Percentiles rank a stretch among this genome's conserved stretches.
phyloP scores from a whole-genome alignment of 2,329 filamentous ascomycete genomes.

The Penicillium crustosum region DNA sequence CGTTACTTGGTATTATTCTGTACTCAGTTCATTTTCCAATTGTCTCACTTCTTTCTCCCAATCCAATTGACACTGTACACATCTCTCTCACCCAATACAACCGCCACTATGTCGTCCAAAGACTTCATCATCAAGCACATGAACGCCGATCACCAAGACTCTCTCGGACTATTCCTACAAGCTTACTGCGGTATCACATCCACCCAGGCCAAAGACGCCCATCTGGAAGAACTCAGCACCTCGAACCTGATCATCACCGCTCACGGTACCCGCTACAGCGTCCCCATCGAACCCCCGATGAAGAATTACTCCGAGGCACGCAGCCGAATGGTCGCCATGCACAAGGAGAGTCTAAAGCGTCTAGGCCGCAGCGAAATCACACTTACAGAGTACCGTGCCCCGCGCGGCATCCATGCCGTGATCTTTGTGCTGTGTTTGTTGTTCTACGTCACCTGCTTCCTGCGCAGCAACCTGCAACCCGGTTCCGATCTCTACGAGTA shows the following conservation, averaged over 20 bases:
- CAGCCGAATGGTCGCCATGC: conserved; percentile 71
- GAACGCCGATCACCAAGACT: conserved; percentile 77
- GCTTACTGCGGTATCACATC: conserved; percentile 64
- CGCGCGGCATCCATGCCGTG: conserved; percentile 52
- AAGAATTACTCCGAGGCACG: conserved; percentile 66
- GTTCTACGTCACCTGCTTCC: conserved; percentile 54
- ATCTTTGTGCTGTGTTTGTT: conserved; percentile 57
- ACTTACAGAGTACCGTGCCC: conserved; percentile 54
- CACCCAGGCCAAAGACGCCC: conserved; percentile 56
- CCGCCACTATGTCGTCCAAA: conserved; percentile 44
- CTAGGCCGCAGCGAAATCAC: conserved; percentile 62
- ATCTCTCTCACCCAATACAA: neutral
- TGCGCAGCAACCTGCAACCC: conserved; percentile 54
- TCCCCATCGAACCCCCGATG: conserved; percentile 72
- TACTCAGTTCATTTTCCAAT: neutral
- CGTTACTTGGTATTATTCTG: neutral
- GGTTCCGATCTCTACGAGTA: conserved; percentile 52
- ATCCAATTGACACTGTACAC: neutral
- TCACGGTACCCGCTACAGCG: conserved; percentile 46
- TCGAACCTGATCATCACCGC: conserved; percentile 62
- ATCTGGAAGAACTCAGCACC: conserved; percentile 66
- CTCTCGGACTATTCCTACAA: conserved; percentile 74
- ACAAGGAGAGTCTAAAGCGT: conserved; percentile 56
- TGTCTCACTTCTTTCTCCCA: neutral
- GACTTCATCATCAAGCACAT: conserved; percentile 75